Percentiles rank a stretch among this genome's conserved stretches.
These are phyloP conservation scores for Psilocybe tampanensis DNA, from an alignment of 768 basidiomycete species.

Conservation along the genomic window DNA sequence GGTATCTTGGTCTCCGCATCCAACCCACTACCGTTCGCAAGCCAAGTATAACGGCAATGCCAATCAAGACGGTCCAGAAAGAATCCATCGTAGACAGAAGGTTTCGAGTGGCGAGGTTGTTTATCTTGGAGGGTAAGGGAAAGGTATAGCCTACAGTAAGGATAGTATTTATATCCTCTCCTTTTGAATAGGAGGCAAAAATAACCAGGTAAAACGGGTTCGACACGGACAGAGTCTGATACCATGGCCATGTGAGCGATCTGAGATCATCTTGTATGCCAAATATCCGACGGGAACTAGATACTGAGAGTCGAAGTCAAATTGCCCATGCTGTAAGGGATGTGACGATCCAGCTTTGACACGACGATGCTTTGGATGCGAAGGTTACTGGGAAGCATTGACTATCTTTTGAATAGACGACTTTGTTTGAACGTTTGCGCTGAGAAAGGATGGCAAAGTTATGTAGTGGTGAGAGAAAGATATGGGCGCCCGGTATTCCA, in stretches of 20 bases:
- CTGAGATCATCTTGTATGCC: not conserved
- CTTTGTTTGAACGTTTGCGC: too few relatives aligned
- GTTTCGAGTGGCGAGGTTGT: not conserved
- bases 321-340: too few relatives aligned
- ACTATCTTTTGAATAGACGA: too few relatives aligned
- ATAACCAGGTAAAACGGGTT: not conserved
- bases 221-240: not conserved
- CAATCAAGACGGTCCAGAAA: not conserved
- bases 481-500: too few relatives aligned
- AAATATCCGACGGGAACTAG: too few relatives aligned
- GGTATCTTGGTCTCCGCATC: conserved; percentile 14
- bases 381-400: too few relatives aligned
- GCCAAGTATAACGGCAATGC: conserved; percentile 9
- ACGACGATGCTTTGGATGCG: too few relatives aligned
- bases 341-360: too few relatives aligned
- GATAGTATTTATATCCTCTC: not conserved
- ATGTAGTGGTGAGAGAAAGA: too few relatives aligned
- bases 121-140: not conserved
- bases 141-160: not conserved
- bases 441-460: too few relatives aligned
- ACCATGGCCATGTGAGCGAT: not conserved
- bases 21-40: conserved; percentile 10
- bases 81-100: not conserved
- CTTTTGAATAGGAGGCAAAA: not conserved
- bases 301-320: too few relatives aligned